These are phyloP conservation scores for Saccharomycopsis fibuligera DNA, from an alignment of 805 yeast species.

Conservation along the genomic window DNA sequence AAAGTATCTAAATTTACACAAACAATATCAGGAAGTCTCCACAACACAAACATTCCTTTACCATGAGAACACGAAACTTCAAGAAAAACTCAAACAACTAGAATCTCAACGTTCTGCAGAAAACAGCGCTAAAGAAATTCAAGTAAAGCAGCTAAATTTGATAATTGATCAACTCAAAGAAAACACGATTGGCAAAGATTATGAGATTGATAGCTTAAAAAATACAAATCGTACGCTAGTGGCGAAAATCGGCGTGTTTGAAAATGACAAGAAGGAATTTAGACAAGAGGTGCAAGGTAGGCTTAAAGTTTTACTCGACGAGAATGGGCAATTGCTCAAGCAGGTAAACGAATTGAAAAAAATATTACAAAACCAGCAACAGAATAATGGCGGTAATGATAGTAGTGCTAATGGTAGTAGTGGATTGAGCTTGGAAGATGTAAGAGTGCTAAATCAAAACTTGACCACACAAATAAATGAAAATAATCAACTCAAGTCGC, in stretches of 20 bases:
- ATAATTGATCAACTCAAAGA: slow-evolving; percentile 5
- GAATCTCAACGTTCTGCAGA: neutral
- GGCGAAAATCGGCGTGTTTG: neutral
- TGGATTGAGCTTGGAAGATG: neutral
- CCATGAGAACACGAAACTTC: neutral
- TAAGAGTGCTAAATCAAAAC: neutral
- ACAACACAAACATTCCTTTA: neutral
- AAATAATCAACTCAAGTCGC: slow-evolving; percentile 20
- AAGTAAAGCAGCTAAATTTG: neutral
- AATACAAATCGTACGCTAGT: neutral
- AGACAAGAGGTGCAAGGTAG: neutral
- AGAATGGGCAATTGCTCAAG: neutral
- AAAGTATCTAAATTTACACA: neutral
- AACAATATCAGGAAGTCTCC: slow-evolving; percentile 8
- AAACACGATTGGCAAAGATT: neutral
- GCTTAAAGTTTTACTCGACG: neutral
- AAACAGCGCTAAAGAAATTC: neutral
- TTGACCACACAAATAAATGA: neutral
- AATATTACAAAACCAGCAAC: neutral
- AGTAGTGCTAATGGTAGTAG: neutral
- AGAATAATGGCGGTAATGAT: neutral
- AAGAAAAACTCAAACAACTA: neutral
- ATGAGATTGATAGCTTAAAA: slow-evolving; percentile 1
- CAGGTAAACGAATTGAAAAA: slow-evolving; percentile 1
- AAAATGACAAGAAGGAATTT: neutral